phyloP scores from a whole-genome alignment of 2,329 filamentous ascomycete genomes.

The Colletotrichum spinosum region DNA sequence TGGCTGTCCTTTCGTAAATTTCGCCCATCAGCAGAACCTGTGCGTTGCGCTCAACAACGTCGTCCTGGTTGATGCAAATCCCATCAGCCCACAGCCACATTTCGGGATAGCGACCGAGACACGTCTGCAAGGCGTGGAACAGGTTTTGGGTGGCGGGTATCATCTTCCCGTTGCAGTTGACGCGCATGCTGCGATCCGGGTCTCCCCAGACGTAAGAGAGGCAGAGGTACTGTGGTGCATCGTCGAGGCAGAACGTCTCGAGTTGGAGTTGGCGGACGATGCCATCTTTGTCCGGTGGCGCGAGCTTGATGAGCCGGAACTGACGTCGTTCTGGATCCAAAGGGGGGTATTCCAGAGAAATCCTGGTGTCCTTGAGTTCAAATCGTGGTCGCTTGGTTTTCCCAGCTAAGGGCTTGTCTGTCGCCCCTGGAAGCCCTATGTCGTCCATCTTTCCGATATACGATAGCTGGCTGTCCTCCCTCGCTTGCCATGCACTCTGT shows the following conservation, averaged over 20 bases:
- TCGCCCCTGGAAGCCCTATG: conserved; percentile 1
- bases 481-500: neutral
- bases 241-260: conserved; percentile 15
- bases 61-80: conserved; percentile 26
- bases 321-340: conserved; percentile 3
- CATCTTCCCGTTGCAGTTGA: conserved; percentile 21
- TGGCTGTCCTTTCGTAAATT: conserved; percentile 4
- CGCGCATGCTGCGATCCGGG: neutral
- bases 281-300: neutral
- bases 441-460: conserved; percentile 15
- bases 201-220: conserved; percentile 30
- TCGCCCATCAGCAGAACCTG: conserved; percentile 20
- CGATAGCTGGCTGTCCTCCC: neutral
- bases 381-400: neutral
- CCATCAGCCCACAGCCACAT: conserved; percentile 26
- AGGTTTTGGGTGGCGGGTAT: conserved; percentile 19
- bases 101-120: conserved; percentile 7
- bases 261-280: conserved; percentile 5
- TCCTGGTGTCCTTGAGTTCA: neutral
- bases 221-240: conserved; percentile 17
- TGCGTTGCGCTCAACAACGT: conserved; percentile 17
- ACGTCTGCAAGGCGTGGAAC: conserved; percentile 16
- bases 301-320: conserved; percentile 12
- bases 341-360: neutral
- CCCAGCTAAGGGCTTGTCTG: neutral